Conservation (phyloP, 441 rosid genomes). For the Jatropha podagrica region DNA sequence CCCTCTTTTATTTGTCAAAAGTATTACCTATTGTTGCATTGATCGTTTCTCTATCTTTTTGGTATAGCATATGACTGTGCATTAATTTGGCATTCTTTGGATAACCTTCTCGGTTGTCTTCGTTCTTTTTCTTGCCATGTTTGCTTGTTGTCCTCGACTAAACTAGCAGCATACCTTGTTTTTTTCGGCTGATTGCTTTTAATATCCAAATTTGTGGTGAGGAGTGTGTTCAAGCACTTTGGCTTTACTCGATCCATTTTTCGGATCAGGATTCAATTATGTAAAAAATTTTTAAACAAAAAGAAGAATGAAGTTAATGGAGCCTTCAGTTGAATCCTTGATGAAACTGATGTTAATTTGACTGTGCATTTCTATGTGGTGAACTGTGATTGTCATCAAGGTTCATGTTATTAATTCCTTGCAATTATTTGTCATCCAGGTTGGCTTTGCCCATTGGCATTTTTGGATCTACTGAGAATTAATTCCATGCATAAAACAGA, state of each 20-base stretch:
- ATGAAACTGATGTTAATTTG: conserved; percentile 7
- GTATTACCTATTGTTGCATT: not conserved
- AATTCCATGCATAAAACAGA: conserved; percentile 2
- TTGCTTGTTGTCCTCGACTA: conserved; percentile 2
- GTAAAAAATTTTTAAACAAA: not conserved
- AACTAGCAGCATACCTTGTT: not conserved
- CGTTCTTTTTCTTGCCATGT: not conserved
- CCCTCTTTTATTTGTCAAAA: conserved; percentile 14
- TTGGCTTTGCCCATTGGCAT: conserved; percentile 15
- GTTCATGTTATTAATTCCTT: not conserved
- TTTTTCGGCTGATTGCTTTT: not conserved
- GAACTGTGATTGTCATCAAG: not conserved
- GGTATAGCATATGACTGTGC: not conserved
- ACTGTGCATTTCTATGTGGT: not conserved
- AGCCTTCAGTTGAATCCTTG: not conserved
- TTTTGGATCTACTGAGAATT: not conserved
- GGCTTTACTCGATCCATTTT: not conserved
- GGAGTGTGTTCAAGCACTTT: not conserved
- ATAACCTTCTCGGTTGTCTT: conserved; percentile 4
- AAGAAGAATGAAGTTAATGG: not conserved
- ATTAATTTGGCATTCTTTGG: conserved; percentile 6
- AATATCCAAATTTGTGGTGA: not conserved
- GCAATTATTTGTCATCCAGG: not conserved
- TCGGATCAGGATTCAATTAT: not conserved
- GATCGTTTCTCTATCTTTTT: conserved; percentile 4